A percentile compares a stretch with the other conserved stretches of the same genome.
Conservation (phyloP, 2,329 filamentous ascomycete genomes). For the Penicillium psychrosexuale region DNA sequence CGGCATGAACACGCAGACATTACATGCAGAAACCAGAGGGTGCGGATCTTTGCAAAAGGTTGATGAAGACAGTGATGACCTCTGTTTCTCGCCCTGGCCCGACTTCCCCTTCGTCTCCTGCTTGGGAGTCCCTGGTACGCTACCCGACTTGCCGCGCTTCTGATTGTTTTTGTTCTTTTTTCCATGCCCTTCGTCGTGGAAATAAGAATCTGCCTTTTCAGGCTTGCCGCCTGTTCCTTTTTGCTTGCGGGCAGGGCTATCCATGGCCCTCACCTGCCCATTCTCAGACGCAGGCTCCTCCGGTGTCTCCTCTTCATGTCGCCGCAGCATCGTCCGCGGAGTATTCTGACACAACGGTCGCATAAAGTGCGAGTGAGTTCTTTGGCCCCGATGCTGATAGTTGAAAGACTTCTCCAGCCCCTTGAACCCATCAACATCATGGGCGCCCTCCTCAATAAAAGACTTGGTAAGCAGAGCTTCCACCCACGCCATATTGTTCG, state of each 20-base stretch:
- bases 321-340: conserved; percentile 28
- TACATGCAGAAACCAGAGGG: conserved; percentile 18
- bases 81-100: conserved; percentile 30
- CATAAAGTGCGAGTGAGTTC: conserved; percentile 62
- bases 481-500: conserved; percentile 58
- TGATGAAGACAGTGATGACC: conserved; percentile 30
- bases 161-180: conserved; percentile 30
- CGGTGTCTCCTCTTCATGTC: conserved; percentile 19
- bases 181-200: conserved; percentile 27
- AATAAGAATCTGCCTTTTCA: conserved; percentile 26
- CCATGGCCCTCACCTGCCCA: conserved; percentile 9
- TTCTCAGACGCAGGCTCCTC: conserved; percentile 17
- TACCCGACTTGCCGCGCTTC: conserved; percentile 29
- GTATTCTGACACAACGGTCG: conserved; percentile 57
- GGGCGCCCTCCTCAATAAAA: conserved; percentile 61
- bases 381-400: conserved; percentile 59
- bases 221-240: conserved; percentile 25
- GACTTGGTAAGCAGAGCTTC: conserved; percentile 62
- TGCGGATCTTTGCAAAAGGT: conserved; percentile 36
- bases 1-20: conserved; percentile 55
- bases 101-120: conserved; percentile 30
- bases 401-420: conserved; percentile 60
- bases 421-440: conserved; percentile 63
- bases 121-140: conserved; percentile 24
- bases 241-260: conserved; percentile 24